Conservation (phyloP, 2,329 filamentous ascomycete genomes). For the Fusarium palustre region DNA sequence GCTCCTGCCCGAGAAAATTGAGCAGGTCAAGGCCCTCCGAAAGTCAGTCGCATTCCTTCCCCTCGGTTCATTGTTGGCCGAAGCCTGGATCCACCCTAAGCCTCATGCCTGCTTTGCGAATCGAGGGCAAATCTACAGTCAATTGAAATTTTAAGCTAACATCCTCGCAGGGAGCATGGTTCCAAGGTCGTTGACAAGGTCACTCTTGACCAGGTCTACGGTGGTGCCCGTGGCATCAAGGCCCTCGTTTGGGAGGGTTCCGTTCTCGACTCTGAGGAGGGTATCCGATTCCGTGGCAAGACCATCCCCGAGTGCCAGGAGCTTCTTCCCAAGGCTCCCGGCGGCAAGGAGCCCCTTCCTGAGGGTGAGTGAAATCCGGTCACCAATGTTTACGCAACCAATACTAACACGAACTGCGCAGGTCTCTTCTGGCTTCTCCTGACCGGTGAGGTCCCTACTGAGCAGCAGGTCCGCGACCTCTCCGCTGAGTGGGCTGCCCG, state of each 20-base stretch:
- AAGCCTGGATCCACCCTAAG: conserved; percentile 22
- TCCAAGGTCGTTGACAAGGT: conserved; percentile 97
- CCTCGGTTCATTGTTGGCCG: conserved; percentile 32
- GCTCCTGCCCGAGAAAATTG: conserved; percentile 93
- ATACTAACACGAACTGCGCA: conserved; percentile 49
- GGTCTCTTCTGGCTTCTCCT: conserved; percentile 99
- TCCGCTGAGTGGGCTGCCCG: conserved; percentile 99
- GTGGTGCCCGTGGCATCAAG: conserved; percentile 99
- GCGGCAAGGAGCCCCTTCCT: conserved; percentile 95
- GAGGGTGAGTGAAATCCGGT: conserved; percentile 71
- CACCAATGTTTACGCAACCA: background rate
- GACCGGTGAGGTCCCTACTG: conserved; percentile 95
- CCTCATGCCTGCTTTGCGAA: conserved; percentile 16
- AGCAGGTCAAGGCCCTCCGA: conserved; percentile 98
- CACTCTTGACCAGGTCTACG: conserved; percentile 99
- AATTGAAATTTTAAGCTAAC: conserved; percentile 36
- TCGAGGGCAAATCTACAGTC: conserved; percentile 10
- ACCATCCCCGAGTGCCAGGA: conserved; percentile 99
- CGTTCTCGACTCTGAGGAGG: conserved; percentile 97
- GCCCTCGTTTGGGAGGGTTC: conserved; percentile 98
- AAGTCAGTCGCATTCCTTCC: conserved; percentile 72
- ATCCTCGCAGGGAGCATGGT: conserved; percentile 80
- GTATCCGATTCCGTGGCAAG: conserved; percentile 99
- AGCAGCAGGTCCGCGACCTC: conserved; percentile 98
- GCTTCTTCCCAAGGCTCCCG: conserved; percentile 95